Evolutionary conservation across 306 rosid species (phyloP).

Genomic region (Vigna unguiculata): DNA sequence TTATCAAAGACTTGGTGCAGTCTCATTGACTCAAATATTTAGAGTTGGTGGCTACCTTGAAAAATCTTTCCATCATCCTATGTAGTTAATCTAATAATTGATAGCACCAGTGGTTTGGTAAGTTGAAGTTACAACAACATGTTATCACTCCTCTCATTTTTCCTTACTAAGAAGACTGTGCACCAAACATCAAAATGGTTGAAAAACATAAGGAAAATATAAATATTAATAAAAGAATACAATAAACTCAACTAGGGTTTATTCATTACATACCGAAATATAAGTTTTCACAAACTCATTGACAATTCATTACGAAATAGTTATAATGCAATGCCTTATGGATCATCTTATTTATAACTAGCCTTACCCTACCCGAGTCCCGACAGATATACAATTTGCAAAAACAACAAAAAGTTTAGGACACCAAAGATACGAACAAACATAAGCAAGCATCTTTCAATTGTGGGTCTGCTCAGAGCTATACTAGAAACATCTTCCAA

Average conservation of each 20-base stretch:
- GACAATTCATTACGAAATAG: conserved; percentile 44
- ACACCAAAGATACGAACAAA: conserved; percentile 29
- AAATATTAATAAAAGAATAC: not conserved
- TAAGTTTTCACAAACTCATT: not conserved
- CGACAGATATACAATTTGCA: conserved; percentile 23
- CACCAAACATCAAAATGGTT: not conserved
- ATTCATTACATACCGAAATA: not conserved
- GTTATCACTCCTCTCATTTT: not conserved
- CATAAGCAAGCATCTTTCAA: conserved; percentile 8
- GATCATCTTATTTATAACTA: not conserved
- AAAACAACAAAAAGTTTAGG: conserved; percentile 44
- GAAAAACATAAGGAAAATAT: not conserved
- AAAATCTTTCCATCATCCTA: not conserved
- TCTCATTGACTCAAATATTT: not conserved
- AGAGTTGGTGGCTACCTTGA: not conserved
- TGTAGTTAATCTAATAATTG: conserved; percentile 2
- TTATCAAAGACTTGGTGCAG: not conserved
- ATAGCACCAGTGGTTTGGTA: not conserved
- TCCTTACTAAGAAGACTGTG: not conserved
- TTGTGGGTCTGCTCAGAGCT: conserved; percentile 9
- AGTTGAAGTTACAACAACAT: not conserved
- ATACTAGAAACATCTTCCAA: conserved; percentile 4
- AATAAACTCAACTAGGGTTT: not conserved
- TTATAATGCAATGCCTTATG: not conserved
- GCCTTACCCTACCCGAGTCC: conserved; percentile 9